Conservation (phyloP, 108 stramenopile genomes). For the Conticribra weissflogii region DNA sequence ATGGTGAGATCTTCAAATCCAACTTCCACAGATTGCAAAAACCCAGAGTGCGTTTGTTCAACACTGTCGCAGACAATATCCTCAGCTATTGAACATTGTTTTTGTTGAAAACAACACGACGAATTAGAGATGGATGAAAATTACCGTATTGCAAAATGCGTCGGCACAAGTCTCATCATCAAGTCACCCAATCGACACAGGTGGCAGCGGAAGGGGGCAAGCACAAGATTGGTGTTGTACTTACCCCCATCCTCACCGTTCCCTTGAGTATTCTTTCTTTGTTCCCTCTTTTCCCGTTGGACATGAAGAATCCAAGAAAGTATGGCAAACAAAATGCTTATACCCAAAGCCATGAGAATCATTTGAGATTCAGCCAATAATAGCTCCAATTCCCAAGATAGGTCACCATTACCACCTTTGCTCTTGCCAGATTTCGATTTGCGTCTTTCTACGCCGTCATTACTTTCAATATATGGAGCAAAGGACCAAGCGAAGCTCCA, state of each 20-base stretch:
- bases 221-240: constrained; percentile 25
- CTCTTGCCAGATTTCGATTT: neutral
- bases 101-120: neutral
- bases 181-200: constrained; percentile 1
- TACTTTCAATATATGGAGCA: neutral
- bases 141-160: constrained; percentile 6
- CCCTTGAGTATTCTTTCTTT: no score
- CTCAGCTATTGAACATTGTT: constrained; percentile 16
- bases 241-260: constrained; percentile 43
- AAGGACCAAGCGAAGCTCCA: constrained; percentile 5
- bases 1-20: constrained; percentile 70
- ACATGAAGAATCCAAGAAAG: constrained; percentile 19
- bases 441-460: neutral
- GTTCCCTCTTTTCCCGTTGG: neutral
- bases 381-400: constrained; percentile 20
- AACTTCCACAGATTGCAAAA: constrained; percentile 61
- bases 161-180: neutral
- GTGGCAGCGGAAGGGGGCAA: constrained; percentile 22
- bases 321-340: constrained; percentile 25
- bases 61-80: constrained; percentile 46
- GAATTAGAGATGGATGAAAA: neutral
- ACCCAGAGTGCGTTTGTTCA: constrained; percentile 38
- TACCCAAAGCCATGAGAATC: constrained; percentile 28
- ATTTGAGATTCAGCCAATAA: constrained; percentile 35
- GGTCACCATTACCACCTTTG: neutral